These are phyloP conservation scores for Madurella mycetomatis DNA, from an alignment of 2,329 filamentous ascomycete genomes.

Conservation along the genomic window DNA sequence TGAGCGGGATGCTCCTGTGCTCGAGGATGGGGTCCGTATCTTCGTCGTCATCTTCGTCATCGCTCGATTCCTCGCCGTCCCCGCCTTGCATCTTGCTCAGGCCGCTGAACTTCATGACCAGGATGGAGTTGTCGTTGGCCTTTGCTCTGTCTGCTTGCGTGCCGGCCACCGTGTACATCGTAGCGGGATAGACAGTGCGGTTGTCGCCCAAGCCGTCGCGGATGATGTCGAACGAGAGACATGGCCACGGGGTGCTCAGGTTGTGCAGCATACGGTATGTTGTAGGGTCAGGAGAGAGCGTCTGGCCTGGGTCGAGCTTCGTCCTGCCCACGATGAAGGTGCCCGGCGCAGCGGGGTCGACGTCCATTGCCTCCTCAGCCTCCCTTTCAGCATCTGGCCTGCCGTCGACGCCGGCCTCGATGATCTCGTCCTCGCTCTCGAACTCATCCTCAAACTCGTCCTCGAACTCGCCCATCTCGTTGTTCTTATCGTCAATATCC, in stretches of 20 bases:
- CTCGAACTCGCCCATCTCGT: conserved; percentile 77
- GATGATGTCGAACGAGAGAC: conserved; percentile 90
- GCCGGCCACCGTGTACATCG: conserved; percentile 89
- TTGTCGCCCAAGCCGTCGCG: conserved; percentile 81
- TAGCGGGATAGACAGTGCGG: conserved; percentile 89
- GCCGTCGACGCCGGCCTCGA: conserved; percentile 92
- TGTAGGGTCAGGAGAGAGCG: conserved; percentile 83
- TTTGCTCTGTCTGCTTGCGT: conserved; percentile 79
- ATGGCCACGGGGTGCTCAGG: conserved; percentile 92
- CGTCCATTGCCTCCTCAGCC: conserved; percentile 89
- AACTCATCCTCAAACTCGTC: conserved; percentile 93
- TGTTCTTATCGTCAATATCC: conserved; percentile 57
- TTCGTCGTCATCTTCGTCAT: conserved; percentile 69
- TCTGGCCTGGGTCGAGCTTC: conserved; percentile 86
- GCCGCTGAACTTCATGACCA: conserved; percentile 95
- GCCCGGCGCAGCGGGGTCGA: conserved; percentile 64
- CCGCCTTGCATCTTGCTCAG: conserved; percentile 79
- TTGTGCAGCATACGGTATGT: conserved; percentile 98
- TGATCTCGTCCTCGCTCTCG: conserved; percentile 83
- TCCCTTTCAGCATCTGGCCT: conserved; percentile 88
- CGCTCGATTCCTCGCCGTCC: conserved; percentile 60
- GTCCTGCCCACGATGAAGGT: conserved; percentile 95
- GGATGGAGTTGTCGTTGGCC: conserved; percentile 82
- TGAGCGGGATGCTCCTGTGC: conserved; percentile 80
- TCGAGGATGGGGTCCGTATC: conserved; percentile 85